Evolutionary conservation across 192 early-diverging fungal genomes (phyloP).

Genomic region (Umbelopsis isabellina): DNA sequence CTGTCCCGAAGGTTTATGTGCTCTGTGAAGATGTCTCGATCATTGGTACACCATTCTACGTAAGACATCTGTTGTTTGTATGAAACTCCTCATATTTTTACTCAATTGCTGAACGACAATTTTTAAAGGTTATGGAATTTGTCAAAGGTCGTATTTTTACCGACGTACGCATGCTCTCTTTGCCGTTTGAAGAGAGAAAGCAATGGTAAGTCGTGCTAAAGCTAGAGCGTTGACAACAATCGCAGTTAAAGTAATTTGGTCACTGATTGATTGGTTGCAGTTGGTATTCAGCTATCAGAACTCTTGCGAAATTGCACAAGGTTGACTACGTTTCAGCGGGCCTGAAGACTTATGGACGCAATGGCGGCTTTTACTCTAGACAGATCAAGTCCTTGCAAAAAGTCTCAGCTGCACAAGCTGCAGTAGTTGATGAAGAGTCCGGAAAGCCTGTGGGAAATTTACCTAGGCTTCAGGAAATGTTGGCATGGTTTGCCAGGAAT

Average conservation of each 20-base stretch:
- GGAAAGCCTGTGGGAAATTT: slow-evolving; percentile 67
- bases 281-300: slow-evolving; percentile 75
- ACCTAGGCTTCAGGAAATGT: slow-evolving; percentile 67
- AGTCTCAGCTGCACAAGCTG: slow-evolving; percentile 72
- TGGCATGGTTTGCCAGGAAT: slow-evolving; percentile 73
- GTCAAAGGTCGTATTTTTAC: slow-evolving; percentile 87
- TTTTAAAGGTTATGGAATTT: slow-evolving; percentile 85
- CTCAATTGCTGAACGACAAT: neutral
- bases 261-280: slow-evolving; percentile 32
- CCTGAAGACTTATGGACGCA: slow-evolving; percentile 69
- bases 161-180: slow-evolving; percentile 59
- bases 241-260: too few species aligned
- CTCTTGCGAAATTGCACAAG: slow-evolving; percentile 79
- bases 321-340: slow-evolving; percentile 69
- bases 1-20: slow-evolving; percentile 85
- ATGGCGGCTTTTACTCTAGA: slow-evolving; percentile 80
- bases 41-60: slow-evolving; percentile 93
- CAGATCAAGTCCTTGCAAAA: slow-evolving; percentile 74
- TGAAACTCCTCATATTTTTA: neutral
- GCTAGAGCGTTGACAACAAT: neutral
- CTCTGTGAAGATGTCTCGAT: slow-evolving; percentile 87
- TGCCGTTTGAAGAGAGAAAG: slow-evolving; percentile 55
- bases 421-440: slow-evolving; percentile 55
- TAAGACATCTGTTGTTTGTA: slow-evolving; percentile 29
- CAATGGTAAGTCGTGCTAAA: neutral